phyloP scores from a whole-genome alignment of 257 asterid genomes.

The Solanum etuberosum region DNA sequence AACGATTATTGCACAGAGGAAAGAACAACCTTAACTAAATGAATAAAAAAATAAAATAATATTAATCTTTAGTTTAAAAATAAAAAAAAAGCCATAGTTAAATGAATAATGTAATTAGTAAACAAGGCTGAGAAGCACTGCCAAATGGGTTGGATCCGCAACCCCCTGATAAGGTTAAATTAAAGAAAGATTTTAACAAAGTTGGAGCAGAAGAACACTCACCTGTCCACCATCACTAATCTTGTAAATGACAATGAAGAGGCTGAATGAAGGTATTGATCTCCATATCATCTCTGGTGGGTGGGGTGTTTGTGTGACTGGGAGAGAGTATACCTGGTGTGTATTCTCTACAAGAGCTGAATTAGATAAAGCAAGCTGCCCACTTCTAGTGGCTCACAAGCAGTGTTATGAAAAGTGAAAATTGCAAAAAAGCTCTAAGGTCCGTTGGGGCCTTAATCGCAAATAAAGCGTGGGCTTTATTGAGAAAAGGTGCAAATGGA shows the following conservation, averaged over 20 bases:
- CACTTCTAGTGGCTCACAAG: neutral
- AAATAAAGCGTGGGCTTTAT: too few relatives aligned
- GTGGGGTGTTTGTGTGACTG: neutral
- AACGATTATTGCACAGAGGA: too few relatives aligned
- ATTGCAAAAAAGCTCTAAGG: neutral
- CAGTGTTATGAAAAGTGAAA: neutral
- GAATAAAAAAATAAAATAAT: neutral
- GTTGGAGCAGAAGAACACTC: neutral
- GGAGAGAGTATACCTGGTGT: neutral
- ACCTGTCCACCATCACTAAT: neutral
- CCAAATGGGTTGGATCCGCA: neutral
- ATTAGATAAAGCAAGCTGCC: neutral
- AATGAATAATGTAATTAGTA: neutral
- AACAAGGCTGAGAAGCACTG: neutral
- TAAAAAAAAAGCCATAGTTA: neutral
- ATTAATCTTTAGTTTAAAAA: too few relatives aligned
- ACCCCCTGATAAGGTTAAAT: neutral
- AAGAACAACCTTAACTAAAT: neutral
- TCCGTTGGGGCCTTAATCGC: neutral
- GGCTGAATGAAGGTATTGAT: neutral
- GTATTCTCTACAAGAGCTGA: neutral
- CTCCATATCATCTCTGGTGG: neutral
- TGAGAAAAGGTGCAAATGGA: too few relatives aligned
- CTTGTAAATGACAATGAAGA: neutral
- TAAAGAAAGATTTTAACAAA: neutral